Evolutionary conservation across 768 basidiomycete species (phyloP).

Genomic region (Psilocybe sp.): DNA sequence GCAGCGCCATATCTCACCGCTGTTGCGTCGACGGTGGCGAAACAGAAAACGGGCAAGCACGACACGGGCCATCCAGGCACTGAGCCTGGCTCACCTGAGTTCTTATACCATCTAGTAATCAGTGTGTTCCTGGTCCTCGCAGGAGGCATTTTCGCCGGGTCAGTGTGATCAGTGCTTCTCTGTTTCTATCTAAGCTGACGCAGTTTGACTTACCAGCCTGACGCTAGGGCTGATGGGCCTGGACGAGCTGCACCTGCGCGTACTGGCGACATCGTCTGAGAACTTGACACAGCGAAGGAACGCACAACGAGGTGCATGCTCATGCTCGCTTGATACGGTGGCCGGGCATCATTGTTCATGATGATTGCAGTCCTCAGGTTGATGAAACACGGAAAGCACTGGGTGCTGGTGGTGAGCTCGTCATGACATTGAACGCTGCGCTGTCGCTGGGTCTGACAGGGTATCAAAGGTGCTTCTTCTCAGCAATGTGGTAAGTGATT

Average conservation of each 20-base stretch:
- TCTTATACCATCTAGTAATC: slow-evolving; percentile 70
- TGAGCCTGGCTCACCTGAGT: slow-evolving; percentile 54
- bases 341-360: neutral
- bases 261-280: slow-evolving; percentile 81
- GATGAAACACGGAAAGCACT: slow-evolving; percentile 72
- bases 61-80: slow-evolving; percentile 14
- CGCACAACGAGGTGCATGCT: slow-evolving; percentile 64
- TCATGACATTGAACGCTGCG: neutral
- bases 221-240: slow-evolving; percentile 94
- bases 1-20: no score
- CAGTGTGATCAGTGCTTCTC: slow-evolving; percentile 12
- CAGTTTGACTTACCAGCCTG: slow-evolving; percentile 41
- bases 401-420: slow-evolving; percentile 83
- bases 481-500: slow-evolving; percentile 72
- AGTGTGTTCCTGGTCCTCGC: slow-evolving; percentile 70
- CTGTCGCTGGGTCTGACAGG: neutral
- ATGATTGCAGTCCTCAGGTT: slow-evolving; percentile 45
- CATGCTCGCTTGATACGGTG: no score
- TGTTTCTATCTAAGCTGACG: neutral
- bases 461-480: slow-evolving; percentile 70
- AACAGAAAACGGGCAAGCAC: slow-evolving; percentile 4
- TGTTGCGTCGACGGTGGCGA: slow-evolving; percentile 22
- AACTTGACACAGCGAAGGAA: slow-evolving; percentile 63
- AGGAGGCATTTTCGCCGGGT: slow-evolving; percentile 95
- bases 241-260: slow-evolving; percentile 87